Conservation (phyloP, 2,329 filamentous ascomycete species). For the Fusarium domesticum region DNA sequence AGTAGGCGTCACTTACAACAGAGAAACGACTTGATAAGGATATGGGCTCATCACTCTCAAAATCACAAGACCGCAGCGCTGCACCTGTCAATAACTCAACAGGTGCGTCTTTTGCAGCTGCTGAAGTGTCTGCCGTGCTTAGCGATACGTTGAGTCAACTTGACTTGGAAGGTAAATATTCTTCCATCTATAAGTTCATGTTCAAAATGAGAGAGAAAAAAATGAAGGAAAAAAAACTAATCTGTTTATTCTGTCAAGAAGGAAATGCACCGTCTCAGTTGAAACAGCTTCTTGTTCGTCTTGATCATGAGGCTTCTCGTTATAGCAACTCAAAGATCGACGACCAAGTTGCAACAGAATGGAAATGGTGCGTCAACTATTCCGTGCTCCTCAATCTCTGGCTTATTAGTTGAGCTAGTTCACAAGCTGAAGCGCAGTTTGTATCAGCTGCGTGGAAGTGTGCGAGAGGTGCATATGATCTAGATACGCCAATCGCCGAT, state of each 20-base stretch:
- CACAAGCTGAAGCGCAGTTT: constrained; percentile 13
- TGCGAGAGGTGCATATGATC: constrained; percentile 13
- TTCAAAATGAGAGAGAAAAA: no score
- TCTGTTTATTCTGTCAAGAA: no score
- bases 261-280: constrained; percentile 14
- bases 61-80: constrained; percentile 1
- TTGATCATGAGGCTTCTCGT: constrained; percentile 22
- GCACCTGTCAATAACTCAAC: constrained; percentile 9
- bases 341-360: constrained; percentile 9
- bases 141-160: constrained; percentile 10
- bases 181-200: background rate
- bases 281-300: constrained; percentile 14
- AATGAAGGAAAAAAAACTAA: no score
- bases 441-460: constrained; percentile 22
- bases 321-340: constrained; percentile 21
- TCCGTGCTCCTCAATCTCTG: background rate
- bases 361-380: constrained; percentile 13
- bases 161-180: constrained; percentile 6
- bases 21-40: background rate
- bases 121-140: constrained; percentile 10
- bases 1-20: no score
- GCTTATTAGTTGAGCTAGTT: constrained; percentile 4
- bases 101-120: constrained; percentile 12
- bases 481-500: constrained; percentile 5
- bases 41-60: constrained; percentile 17